Conservation (phyloP, 75 land plant species). For the Chamaecyparis obtusa region DNA sequence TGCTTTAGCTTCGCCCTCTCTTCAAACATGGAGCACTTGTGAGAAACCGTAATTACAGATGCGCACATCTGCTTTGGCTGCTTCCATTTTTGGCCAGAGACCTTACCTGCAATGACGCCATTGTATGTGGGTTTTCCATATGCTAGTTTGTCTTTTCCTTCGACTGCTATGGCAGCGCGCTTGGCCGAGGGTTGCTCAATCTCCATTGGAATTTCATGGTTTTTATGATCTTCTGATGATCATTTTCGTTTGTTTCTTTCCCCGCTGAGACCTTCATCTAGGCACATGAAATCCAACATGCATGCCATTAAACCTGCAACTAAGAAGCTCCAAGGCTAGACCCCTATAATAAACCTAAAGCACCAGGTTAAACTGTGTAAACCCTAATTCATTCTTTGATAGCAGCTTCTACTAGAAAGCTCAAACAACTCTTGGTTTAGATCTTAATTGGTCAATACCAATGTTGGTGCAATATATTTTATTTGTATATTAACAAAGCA, state of each 20-base stretch:
- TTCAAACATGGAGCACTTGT: conserved; percentile 48
- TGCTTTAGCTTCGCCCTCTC: conserved; percentile 55
- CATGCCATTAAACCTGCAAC: conserved; percentile 53
- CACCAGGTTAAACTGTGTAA: too few species aligned
- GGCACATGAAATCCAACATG: conserved; percentile 69
- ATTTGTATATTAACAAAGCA: too few species aligned
- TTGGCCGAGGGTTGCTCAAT: conserved; percentile 53
- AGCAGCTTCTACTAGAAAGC: too few species aligned
- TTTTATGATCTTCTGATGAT: neutral
- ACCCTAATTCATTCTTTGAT: too few species aligned
- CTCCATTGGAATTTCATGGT: conserved; percentile 44
- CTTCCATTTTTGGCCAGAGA: conserved; percentile 94
- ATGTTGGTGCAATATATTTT: too few species aligned
- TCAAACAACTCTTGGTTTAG: too few species aligned
- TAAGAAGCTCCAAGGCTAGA: too few species aligned
- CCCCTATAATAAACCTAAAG: too few species aligned
- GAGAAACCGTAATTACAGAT: conserved; percentile 52
- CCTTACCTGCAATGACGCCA: conserved; percentile 81
- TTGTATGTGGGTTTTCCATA: conserved; percentile 80
- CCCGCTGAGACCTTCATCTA: conserved; percentile 91
- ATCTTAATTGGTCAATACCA: too few species aligned
- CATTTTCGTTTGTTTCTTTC: conserved; percentile 68
- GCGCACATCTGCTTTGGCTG: conserved; percentile 51
- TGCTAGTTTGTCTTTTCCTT: conserved; percentile 53
- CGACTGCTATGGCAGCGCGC: conserved; percentile 35